phyloP scores from a whole-genome alignment of 495 filamentous ascomycete species.

The Paragyromitra xinjiangensis region DNA sequence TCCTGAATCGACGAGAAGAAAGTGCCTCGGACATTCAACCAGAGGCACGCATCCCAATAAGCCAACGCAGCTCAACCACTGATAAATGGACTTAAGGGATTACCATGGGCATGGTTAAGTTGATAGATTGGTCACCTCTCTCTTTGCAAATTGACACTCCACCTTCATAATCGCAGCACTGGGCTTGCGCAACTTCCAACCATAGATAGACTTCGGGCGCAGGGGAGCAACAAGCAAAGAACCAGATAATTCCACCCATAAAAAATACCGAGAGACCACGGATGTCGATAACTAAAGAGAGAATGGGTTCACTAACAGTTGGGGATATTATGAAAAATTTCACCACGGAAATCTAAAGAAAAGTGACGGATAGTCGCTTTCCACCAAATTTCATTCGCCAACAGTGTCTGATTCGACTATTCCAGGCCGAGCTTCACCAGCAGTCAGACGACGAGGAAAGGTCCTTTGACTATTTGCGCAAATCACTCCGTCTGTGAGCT shows the following conservation, averaged over 20 bases:
- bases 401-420: conserved; percentile 42
- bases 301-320: conserved; percentile 56
- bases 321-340: conserved; percentile 53
- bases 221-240: conserved; percentile 31
- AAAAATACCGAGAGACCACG: conserved; percentile 38
- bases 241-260: conserved; percentile 28
- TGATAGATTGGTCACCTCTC: conserved; percentile 52
- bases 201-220: conserved; percentile 21
- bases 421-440: conserved; percentile 57
- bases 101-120: conserved; percentile 43
- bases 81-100: conserved; percentile 46
- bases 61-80: conserved; percentile 53
- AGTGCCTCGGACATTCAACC: conserved; percentile 50
- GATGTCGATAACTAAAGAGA: conserved; percentile 41
- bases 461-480: conserved; percentile 49
- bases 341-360: conserved; percentile 36
- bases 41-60: conserved; percentile 54
- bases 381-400: conserved; percentile 51
- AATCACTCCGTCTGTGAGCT: conserved; percentile 53
- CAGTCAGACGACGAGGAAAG: conserved; percentile 50
- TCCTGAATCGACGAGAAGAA: conserved; percentile 50
- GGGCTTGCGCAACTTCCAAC: conserved; percentile 37
- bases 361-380: conserved; percentile 49
- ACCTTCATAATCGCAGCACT: conserved; percentile 45
- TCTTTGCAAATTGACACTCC: conserved; percentile 49